Evolutionary conservation across 2,329 filamentous ascomycete genomes (phyloP), one percentile per base, ranked within the genome.

Genomic region (Fusarium poae): DNA sequence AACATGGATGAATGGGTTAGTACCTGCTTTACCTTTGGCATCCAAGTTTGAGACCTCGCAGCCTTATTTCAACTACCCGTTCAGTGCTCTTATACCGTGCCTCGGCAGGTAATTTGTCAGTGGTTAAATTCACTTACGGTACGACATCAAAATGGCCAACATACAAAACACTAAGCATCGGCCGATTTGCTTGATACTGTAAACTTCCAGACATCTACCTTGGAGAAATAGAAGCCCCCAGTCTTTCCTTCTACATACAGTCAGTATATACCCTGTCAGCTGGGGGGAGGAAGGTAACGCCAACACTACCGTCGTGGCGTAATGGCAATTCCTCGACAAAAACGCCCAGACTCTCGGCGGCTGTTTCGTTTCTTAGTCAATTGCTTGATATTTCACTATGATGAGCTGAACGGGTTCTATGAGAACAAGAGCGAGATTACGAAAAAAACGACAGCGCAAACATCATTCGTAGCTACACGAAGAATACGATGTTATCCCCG

Each of bases 41-140:
- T 45, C 10, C 43, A 45, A 57, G 34, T 52, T 51, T 62, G 45
- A 61, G 42, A 62, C 48, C 58, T 53, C 25, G 39, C 35, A 57
- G 55, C 52, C 67, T 58, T 70, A 62, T 67, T 68, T 65, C 59
- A 58, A 67, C 53, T 21, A 39, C 35, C 35, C 8, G 12, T 20
- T 39, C 20, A 39, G n/a, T 13, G 35, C 35, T 20, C n/a, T 15
- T n/a, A 39, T 20, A 13, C n/a, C 27, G 30, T 13, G 29, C 29
- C 34, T 45, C 21, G 18, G 25, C 20, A 27, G 27, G 27, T 32
- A 27, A 16, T 57, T 11, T 43, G 9, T 10, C 5, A 27, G 10
- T 13, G 5, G 13, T 11, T 18, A 9, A 25, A 15, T 43, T n/a
- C 13, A 27, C 18, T n/a, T 10, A 18, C 23, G 5, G 32, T 43